Conservation (phyloP, 2,329 filamentous ascomycete species). For the Venturia carpophila region DNA sequence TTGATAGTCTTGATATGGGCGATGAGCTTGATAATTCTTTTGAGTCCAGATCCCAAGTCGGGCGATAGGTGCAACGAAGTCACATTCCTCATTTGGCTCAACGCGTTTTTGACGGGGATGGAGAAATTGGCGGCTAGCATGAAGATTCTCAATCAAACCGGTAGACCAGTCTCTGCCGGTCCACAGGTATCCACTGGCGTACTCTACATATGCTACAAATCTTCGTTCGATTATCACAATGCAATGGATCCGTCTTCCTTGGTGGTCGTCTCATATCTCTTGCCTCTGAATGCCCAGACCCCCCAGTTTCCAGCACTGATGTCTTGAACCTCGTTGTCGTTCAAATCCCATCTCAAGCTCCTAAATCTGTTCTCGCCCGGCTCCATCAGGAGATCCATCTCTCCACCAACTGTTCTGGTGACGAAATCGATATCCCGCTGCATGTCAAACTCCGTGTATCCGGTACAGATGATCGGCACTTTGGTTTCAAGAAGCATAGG, state of each 20-base stretch:
- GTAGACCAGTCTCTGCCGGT: neutral
- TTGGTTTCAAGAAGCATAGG: conserved; percentile 91
- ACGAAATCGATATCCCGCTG: conserved; percentile 88
- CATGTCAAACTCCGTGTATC: conserved; percentile 94
- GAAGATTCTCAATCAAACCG: no score
- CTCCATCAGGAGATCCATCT: conserved; percentile 85
- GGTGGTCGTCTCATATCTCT: conserved; percentile 65
- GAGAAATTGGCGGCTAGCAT: no score
- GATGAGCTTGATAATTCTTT: neutral
- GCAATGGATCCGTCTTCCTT: conserved; percentile 10
- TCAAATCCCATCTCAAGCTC: conserved; percentile 92
- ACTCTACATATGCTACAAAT: neutral
- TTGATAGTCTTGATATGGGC: conserved; percentile 4
- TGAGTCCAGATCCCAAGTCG: neutral
- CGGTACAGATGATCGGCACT: conserved; percentile 85
- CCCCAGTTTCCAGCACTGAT: conserved; percentile 96
- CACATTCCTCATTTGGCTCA: neutral
- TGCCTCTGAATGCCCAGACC: conserved; percentile 92
- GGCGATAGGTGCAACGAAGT: neutral
- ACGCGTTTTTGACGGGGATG: conserved; percentile 22
- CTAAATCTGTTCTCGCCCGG: conserved; percentile 92
- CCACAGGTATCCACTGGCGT: neutral
- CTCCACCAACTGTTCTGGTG: conserved; percentile 71
- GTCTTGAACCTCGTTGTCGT: conserved; percentile 90
- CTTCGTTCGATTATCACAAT: neutral